phyloP scores from a whole-genome alignment of 305 asterid species.

The Fraxinus sp. region DNA sequence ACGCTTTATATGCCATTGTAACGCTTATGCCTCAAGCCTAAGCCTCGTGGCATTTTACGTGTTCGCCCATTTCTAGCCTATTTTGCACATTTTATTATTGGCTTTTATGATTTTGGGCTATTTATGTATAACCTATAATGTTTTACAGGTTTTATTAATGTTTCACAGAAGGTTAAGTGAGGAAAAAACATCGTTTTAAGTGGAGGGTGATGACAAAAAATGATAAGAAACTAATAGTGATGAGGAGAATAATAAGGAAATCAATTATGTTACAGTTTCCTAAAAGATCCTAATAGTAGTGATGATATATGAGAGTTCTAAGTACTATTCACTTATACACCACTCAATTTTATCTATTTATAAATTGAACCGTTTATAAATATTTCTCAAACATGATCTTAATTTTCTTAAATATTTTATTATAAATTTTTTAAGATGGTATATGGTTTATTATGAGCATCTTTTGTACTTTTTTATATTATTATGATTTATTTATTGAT shows the following conservation, averaged over 20 bases:
- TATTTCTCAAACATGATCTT: neutral
- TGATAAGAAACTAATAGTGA: neutral
- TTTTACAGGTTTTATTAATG: neutral
- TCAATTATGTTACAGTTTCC: neutral
- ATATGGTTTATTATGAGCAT: neutral
- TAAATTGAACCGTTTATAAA: neutral
- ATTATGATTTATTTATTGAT: neutral
- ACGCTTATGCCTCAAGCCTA: neutral
- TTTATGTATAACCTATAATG: neutral
- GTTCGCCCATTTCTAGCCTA: neutral
- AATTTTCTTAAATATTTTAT: neutral
- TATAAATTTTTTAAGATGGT: neutral
- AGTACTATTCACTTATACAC: neutral
- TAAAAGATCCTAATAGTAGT: neutral
- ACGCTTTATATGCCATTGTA: neutral
- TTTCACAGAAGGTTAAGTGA: neutral
- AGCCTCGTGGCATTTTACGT: neutral
- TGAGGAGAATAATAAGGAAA: neutral
- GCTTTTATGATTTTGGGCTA: neutral
- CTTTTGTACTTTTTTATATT: neutral
- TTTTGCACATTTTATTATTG: neutral
- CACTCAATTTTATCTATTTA: neutral
- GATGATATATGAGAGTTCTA: neutral
- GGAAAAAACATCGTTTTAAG: neutral
- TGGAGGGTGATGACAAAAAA: neutral